A percentile compares a stretch with the other conserved stretches of the same genome.
phyloP scores from a whole-genome alignment of 1,139 yeast genomes.

The Blastobotrys buckinghamii region DNA sequence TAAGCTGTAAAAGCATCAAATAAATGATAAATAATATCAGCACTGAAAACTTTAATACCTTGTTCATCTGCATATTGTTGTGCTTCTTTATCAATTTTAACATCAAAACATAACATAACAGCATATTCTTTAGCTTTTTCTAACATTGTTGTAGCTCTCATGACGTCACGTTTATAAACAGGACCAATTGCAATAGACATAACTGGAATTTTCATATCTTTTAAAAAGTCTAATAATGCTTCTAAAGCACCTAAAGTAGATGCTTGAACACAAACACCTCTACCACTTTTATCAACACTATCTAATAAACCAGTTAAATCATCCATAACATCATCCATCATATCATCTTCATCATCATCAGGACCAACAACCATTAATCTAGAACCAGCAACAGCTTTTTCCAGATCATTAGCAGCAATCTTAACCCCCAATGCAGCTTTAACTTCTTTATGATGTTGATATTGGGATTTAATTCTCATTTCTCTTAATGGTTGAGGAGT shows the following conservation, averaged over 20 bases:
- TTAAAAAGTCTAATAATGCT: slow-evolving; percentile 92
- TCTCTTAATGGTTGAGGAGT: slow-evolving; percentile 98
- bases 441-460: slow-evolving; percentile 93
- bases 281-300: slow-evolving; percentile 89
- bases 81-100: slow-evolving; percentile 93
- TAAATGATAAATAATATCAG: slow-evolving; percentile 93
- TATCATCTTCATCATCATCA: slow-evolving; percentile 94
- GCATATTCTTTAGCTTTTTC: slow-evolving; percentile 95
- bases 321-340: slow-evolving; percentile 98
- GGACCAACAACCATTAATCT: slow-evolving; percentile 92
- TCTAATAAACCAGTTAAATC: slow-evolving; percentile 92
- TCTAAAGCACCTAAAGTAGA: slow-evolving; percentile 97
- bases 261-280: slow-evolving; percentile 98
- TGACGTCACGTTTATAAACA: slow-evolving; percentile 93
- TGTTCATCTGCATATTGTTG: slow-evolving; percentile 96
- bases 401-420: slow-evolving; percentile 95
- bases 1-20: slow-evolving; percentile 93
- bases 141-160: slow-evolving; percentile 95
- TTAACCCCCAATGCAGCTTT: slow-evolving; percentile 99
- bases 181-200: slow-evolving; percentile 98
- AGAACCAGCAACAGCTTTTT: slow-evolving; percentile 99
- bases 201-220: slow-evolving; percentile 98
- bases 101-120: slow-evolving; percentile 97
- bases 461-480: slow-evolving; percentile 89
- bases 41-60: slow-evolving; percentile 85